Percentiles rank a stretch among this genome's conserved stretches.
phyloP scores from a whole-genome alignment of 495 filamentous ascomycete genomes.

The Daldinia childiae region DNA sequence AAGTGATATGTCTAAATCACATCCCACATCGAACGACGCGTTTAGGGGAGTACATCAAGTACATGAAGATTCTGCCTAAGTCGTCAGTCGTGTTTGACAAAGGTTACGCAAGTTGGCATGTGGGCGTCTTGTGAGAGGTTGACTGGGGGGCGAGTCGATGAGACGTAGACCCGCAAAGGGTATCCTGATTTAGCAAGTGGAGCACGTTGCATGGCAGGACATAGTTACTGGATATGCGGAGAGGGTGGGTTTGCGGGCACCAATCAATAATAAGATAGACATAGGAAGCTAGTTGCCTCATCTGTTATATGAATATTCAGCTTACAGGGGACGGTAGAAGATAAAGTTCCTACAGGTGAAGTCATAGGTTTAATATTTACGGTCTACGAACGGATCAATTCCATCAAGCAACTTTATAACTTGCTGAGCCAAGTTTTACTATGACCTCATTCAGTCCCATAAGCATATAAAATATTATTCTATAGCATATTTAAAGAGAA shows the following conservation, averaged over 20 bases:
- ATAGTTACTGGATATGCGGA: too few species aligned
- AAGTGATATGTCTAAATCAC: slow-evolving; percentile 12
- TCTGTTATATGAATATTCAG: slow-evolving; percentile 14
- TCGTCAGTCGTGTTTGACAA: slow-evolving; percentile 30
- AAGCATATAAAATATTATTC: not conserved
- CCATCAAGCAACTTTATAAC: too few species aligned
- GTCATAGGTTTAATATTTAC: not conserved
- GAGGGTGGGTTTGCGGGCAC: slow-evolving; percentile 40
- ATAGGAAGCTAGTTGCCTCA: not conserved
- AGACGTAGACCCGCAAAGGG: slow-evolving; percentile 24
- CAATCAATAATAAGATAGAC: slow-evolving; percentile 17
- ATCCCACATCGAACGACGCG: slow-evolving; percentile 13
- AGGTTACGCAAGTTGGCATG: slow-evolving; percentile 24
- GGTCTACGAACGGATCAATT: too few species aligned
- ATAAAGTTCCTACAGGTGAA: slow-evolving; percentile 10
- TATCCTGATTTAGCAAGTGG: slow-evolving; percentile 26
- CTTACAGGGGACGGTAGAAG: slow-evolving; percentile 23
- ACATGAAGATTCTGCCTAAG: slow-evolving; percentile 37
- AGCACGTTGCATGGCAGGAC: slow-evolving; percentile 7
- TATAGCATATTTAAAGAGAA: too few species aligned
- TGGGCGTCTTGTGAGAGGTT: slow-evolving; percentile 12
- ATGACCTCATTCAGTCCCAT: not conserved
- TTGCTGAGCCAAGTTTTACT: not conserved
- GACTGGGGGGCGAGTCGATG: slow-evolving; percentile 11
- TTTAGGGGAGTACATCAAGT: slow-evolving; percentile 2